These are phyloP conservation scores for Clavispora fructus DNA, from an alignment of 805 yeast species.

Conservation along the genomic window DNA sequence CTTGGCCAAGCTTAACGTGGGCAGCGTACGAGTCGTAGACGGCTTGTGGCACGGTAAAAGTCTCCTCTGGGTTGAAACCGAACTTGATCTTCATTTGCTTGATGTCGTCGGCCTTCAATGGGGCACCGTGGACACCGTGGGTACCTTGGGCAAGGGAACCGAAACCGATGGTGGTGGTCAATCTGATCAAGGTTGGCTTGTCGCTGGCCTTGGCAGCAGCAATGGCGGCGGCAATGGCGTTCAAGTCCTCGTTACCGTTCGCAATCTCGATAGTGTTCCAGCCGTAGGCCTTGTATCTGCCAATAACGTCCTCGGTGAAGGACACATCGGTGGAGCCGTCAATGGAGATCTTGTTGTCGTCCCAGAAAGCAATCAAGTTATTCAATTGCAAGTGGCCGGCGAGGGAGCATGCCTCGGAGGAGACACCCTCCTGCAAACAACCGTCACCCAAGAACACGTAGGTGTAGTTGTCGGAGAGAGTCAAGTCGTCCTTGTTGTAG, in stretches of 20 bases:
- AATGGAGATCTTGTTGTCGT: conserved; percentile 93
- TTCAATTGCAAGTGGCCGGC: conserved; percentile 95
- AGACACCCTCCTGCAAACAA: conserved; percentile 96
- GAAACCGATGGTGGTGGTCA: conserved; percentile 88
- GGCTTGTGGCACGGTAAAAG: conserved; percentile 76
- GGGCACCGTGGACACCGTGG: conserved; percentile 93
- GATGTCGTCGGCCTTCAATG: conserved; percentile 89
- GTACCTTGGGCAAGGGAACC: conserved; percentile 86
- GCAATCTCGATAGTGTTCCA: conserved; percentile 80
- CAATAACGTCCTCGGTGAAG: conserved; percentile 86
- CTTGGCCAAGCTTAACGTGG: conserved; percentile 57
- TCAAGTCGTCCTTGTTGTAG: conserved; percentile 82
- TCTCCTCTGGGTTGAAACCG: conserved; percentile 84
- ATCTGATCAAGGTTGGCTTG: conserved; percentile 87
- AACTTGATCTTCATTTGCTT: conserved; percentile 75
- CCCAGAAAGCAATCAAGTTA: conserved; percentile 92
- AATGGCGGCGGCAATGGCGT: conserved; percentile 67
- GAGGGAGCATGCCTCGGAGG: conserved; percentile 87
- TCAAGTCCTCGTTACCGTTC: conserved; percentile 77
- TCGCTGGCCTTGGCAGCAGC: conserved; percentile 71
- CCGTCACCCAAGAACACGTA: conserved; percentile 92
- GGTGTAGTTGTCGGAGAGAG: conserved; percentile 63
- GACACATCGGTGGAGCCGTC: conserved; percentile 89
- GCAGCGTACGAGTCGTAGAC: conserved; percentile 66
- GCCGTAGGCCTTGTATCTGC: conserved; percentile 86